Percentiles rank a stretch among this genome's conserved stretches.
Evolutionary conservation across 371 early-diverging fungal species (phyloP).

Genomic region (Batkoa obscura): DNA sequence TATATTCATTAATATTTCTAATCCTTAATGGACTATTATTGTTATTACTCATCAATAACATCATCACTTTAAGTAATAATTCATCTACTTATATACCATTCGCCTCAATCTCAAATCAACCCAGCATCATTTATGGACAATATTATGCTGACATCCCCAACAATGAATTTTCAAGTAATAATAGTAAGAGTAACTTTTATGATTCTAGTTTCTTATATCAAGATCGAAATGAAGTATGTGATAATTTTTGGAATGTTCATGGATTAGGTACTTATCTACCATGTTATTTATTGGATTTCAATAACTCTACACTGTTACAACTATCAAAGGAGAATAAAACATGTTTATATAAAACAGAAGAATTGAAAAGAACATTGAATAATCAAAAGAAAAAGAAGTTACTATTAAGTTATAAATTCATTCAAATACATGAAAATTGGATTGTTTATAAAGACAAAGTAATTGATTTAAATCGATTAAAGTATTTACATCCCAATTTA

Average conservation of each 20-base stretch:
- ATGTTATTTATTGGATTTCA: neutral
- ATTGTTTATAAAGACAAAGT: neutral
- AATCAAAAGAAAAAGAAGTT: neutral
- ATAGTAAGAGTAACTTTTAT: too few species aligned
- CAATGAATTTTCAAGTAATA: too few species aligned
- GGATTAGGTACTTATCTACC: neutral
- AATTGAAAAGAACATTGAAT: neutral
- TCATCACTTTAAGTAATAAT: too few species aligned
- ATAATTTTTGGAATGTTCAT: neutral
- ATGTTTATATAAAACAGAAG: neutral
- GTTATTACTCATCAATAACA: too few species aligned
- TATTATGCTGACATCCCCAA: too few species aligned
- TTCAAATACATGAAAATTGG: neutral
- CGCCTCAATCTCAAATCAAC: too few species aligned
- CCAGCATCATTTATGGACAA: too few species aligned
- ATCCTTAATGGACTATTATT: too few species aligned
- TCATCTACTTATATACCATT: too few species aligned
- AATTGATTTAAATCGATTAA: neutral
- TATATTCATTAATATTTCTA: too few species aligned
- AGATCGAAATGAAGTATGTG: neutral
- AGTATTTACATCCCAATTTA: neutral
- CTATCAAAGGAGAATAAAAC: neutral
- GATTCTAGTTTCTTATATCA: neutral
- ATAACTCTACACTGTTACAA: neutral
- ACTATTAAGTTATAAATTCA: neutral